Conservation (phyloP, 2,329 filamentous ascomycete species). For the Ilyonectria robusta region DNA sequence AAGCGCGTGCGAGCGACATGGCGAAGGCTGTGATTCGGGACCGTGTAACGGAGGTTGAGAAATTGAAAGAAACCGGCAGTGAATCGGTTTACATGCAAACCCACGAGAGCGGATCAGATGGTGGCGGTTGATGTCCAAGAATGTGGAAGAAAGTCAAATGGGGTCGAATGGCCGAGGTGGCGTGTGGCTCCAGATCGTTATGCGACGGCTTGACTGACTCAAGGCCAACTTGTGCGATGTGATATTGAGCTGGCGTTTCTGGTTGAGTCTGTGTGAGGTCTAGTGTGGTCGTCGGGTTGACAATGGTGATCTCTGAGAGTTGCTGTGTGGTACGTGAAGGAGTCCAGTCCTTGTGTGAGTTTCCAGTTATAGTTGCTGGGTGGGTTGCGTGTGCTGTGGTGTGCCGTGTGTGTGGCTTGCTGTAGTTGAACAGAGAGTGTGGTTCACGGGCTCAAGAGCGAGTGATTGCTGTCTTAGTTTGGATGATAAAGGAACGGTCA, state of each 20-base stretch:
- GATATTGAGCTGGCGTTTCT: slow-evolving; percentile 30
- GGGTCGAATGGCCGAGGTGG: slow-evolving; percentile 4
- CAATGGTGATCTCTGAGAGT: slow-evolving; percentile 18
- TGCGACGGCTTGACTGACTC: slow-evolving; percentile 41
- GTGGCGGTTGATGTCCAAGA: slow-evolving; percentile 8
- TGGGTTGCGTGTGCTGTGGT: slow-evolving; percentile 32
- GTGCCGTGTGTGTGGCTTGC: slow-evolving; percentile 21
- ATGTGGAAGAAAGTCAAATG: slow-evolving; percentile 19
- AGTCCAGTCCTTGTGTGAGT: slow-evolving; percentile 46
- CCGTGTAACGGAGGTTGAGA: slow-evolving; percentile 21
- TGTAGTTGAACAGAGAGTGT: slow-evolving; percentile 39
- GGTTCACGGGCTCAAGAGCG: slow-evolving; percentile 30
- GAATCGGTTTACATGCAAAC: slow-evolving; percentile 13
- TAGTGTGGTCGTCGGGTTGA: not conserved
- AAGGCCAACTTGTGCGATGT: slow-evolving; percentile 30
- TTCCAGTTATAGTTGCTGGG: slow-evolving; percentile 36
- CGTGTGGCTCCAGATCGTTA: slow-evolving; percentile 8
- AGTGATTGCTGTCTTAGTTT: slow-evolving; percentile 25
- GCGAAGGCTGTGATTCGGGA: slow-evolving; percentile 34
- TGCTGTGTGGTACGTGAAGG: slow-evolving; percentile 43
- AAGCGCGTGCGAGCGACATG: slow-evolving; percentile 76
- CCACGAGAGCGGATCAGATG: slow-evolving; percentile 6
- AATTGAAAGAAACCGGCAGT: slow-evolving; percentile 17
- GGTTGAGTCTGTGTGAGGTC: slow-evolving; percentile 31
- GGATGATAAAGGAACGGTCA: slow-evolving; percentile 47